These are phyloP conservation scores for Serendipita sp. DNA, from an alignment of 768 basidiomycete species.

Conservation along the genomic window DNA sequence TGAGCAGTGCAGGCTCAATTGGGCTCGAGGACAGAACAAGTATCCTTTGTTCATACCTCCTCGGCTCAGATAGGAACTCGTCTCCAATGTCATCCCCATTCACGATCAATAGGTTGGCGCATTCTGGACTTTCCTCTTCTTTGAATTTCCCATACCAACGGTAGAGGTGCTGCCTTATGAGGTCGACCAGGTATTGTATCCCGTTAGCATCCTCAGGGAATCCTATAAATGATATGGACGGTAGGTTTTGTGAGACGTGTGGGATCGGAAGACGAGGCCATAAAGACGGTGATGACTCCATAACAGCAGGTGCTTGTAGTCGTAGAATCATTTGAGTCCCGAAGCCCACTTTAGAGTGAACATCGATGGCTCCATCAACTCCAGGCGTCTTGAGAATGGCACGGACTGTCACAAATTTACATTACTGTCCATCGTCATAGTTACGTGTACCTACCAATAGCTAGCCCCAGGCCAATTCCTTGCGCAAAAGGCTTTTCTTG, in stretches of 20 bases:
- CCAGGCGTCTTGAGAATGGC: constrained; percentile 65
- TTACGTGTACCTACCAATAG: constrained; percentile 63
- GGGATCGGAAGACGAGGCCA: constrained; percentile 31
- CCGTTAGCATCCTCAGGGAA: constrained; percentile 38
- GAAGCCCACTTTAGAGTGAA: constrained; percentile 75
- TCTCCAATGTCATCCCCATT: not conserved
- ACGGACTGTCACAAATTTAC: not conserved
- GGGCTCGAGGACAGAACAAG: not conserved
- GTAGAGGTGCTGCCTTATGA: not conserved
- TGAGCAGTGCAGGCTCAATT: not conserved
- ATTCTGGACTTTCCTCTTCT: not conserved
- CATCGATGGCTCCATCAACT: constrained; percentile 82
- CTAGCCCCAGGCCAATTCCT: constrained; percentile 84
- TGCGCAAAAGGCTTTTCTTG: constrained; percentile 91
- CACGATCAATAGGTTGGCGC: not conserved
- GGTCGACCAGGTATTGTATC: not conserved
- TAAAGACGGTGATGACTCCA: constrained; percentile 18
- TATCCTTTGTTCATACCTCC: not conserved
- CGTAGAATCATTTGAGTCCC: constrained; percentile 86
- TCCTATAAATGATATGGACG: constrained; percentile 47
- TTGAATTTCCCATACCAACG: not conserved
- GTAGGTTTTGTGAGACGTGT: constrained; percentile 24
- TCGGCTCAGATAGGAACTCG: not conserved
- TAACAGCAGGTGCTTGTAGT: constrained; percentile 33
- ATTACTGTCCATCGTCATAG: not conserved